Evolutionary conservation across 2,329 filamentous ascomycete genomes (phyloP), one percentile per base, ranked within the genome.

Genomic region (Coccinonectria pachysandricola): DNA sequence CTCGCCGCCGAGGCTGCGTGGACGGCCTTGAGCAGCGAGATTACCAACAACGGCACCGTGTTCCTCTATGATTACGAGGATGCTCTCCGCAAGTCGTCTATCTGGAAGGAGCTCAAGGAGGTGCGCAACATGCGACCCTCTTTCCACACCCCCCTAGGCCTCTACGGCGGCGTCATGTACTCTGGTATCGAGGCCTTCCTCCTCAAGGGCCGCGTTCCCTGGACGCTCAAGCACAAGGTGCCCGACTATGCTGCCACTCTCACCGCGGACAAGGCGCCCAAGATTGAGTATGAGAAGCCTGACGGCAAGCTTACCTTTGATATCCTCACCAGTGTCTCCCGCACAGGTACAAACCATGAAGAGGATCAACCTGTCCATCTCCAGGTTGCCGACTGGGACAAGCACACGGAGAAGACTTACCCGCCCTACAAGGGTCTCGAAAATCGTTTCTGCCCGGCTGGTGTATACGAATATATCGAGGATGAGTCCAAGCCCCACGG

Each of bases 81-180:
- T 44, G 68, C 81, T 27, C 73, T 98, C 26, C 80, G 88, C 32
- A 74, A 80, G 31, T 93, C 85, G 19, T 71, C 66, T 36, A 92
- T 98, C 54, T 96, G 88, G 87, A 82, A 81, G 50, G 91, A 98
- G 54, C 69, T 98, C 31, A 84, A 84, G 52, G 79, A 91, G 54
- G 91, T 98, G 35, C 85, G 91, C 50, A 98, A 98, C 60, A 94
- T 98, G 76, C 79, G 91, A 4, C 91, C 91, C 0, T 88, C 86
- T 0, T 98, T 98, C 71, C 82, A 93, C 59, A 77, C 64, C 3
- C 79, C 85, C 3, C 68, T 98, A 1, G 88, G 88, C 24, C 60
- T 96, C 24, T 91, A 85, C 50, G 91, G 91, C 38, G 88, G 91
- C 27, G 69, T 98, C 37, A 50, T 87, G 46, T 98, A 96, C 62